Conservation (phyloP, 148 eudicot genomes). For the Limonium bicolor region DNA sequence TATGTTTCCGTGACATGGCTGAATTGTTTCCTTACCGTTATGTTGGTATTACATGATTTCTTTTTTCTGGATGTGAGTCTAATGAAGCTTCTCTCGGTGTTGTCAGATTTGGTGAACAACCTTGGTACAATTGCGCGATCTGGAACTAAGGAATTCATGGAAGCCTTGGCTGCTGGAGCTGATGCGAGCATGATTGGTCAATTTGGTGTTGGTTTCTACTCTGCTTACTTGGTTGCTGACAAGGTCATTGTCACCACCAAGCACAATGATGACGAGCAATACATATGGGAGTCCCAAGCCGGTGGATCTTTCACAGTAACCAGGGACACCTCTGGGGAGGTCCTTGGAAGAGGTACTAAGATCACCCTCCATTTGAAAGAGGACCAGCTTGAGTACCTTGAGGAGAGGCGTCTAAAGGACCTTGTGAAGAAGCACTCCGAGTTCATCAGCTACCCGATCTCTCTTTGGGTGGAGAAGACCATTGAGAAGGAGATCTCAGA, state of each 20-base stretch:
- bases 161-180: conserved; percentile 24
- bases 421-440: conserved; percentile 20
- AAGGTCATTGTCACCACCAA: conserved; percentile 20
- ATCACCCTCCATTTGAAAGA: conserved; percentile 17
- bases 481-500: conserved; percentile 18
- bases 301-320: conserved; percentile 19
- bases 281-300: conserved; percentile 18
- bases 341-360: conserved; percentile 22
- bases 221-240: conserved; percentile 23
- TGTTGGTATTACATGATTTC: neutral
- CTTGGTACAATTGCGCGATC: conserved; percentile 19
- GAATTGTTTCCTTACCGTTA: neutral
- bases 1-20: neutral
- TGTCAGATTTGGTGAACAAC: conserved; percentile 17
- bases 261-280: conserved; percentile 24
- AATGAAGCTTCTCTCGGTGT: neutral
- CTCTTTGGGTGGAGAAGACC: conserved; percentile 18
- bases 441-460: conserved; percentile 19
- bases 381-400: conserved; percentile 25
- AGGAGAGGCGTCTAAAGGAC: conserved; percentile 25
- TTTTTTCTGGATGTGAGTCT: neutral
- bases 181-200: conserved; percentile 25
- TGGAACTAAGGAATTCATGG: conserved; percentile 26
- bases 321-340: conserved; percentile 19
- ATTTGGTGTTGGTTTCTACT: conserved; percentile 19